Evolutionary conservation across 148 eudicot species (phyloP), one percentile per base, ranked within the genome.

Genomic region (Limonium bicolor): DNA sequence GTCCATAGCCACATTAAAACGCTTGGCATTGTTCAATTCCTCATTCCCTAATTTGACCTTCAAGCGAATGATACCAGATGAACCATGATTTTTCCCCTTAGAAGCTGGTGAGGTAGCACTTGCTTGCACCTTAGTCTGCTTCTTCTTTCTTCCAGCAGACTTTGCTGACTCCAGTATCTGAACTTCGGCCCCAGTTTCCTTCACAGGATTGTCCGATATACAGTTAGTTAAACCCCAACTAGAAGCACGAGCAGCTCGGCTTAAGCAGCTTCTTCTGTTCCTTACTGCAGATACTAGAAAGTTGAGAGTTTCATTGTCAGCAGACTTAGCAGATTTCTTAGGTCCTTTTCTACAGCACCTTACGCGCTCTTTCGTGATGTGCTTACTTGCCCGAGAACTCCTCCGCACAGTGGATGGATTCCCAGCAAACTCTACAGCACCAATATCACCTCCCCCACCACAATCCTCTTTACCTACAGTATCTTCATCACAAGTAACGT

Each of bases 251-350:
- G 70, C 53, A 24, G 61, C 64, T 55, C 67, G 73, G 59, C 55
- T 42, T 16, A 58, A 36, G 45, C 49, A 53, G 62, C 88, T 90
- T 63, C 99, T 83, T 53, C 70, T 66, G 56, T 73, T 77, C 62
- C 88, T 85, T 48, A 49, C 62, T 36, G 82, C 72, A 25, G 59
- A 50, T 58, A 60, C 43, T 18, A 65, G 42, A 46, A 64, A 47
- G 36, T 69, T 66, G 27, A 46, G 20, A 39, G 51, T 46, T 46
- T 27, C 58, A 46, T 35, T 20, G 9, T 35, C 6, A 6, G n/a
- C 31, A n/a, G n/a, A n/a, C n/a, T n/a, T n/a, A n/a, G n/a, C n/a
- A n/a, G n/a, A n/a, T 29, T 64, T 48, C 38, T 59, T 68, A 29
- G 50, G 30, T 31, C 56, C 13, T 51, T 63, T 58, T 20, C 33